phyloP scores from a whole-genome alignment of 1,284 basidiomycete genomes.

The Golubevia pallescens region DNA sequence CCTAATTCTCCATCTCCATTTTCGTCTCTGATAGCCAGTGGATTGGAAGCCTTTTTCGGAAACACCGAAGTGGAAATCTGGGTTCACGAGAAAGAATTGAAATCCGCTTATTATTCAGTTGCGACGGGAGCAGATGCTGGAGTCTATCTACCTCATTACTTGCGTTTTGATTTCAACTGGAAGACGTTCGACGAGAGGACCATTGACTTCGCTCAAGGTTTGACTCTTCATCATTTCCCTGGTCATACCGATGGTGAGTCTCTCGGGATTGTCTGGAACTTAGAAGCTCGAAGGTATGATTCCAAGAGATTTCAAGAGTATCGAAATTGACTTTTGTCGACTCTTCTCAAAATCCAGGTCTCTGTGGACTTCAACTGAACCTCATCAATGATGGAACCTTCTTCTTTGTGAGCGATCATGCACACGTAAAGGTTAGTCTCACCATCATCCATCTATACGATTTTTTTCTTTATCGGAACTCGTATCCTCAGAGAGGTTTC shows the following conservation, averaged over 20 bases:
- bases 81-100: conserved; percentile 47
- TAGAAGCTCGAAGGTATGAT: too few species aligned
- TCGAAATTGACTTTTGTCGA: too few species aligned
- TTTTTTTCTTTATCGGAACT: background rate
- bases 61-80: conserved; percentile 45
- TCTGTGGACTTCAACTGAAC: conserved; percentile 45
- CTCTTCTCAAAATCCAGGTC: too few species aligned
- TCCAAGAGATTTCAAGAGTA: too few species aligned
- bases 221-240: conserved; percentile 48
- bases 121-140: conserved; percentile 47
- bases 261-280: too few species aligned
- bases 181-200: conserved; percentile 49
- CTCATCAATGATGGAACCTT: conserved; percentile 40
- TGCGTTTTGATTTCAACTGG: conserved; percentile 44
- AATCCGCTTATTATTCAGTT: conserved; percentile 36
- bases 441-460: background rate
- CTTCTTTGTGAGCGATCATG: conserved; percentile 18
- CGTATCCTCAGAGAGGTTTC: background rate
- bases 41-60: conserved; percentile 24
- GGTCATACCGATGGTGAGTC: conserved; percentile 50
- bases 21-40: conserved; percentile 18
- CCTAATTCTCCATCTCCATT: too few species aligned
- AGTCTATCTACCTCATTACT: conserved; percentile 43
- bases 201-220: conserved; percentile 43
- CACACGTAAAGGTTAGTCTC: conserved; percentile 34